These are phyloP conservation scores for Nicotiana tabacum DNA, from an alignment of 257 asterid genomes.

Conservation along the genomic window DNA sequence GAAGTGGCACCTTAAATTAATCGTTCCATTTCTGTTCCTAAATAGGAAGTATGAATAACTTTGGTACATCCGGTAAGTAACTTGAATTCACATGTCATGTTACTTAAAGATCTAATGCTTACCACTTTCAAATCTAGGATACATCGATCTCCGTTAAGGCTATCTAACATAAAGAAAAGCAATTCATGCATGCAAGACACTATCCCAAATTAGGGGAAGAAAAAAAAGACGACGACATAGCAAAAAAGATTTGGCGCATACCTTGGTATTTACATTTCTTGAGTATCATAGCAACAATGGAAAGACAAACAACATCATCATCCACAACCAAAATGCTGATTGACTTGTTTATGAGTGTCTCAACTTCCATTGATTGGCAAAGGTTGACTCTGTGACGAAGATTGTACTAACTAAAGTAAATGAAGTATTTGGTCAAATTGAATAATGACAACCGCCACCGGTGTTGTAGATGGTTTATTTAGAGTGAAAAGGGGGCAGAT, in stretches of 20 bases:
- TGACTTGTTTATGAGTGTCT: too few species aligned
- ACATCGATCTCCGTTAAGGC: too few species aligned
- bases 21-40: neutral
- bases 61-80: neutral
- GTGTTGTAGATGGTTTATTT: neutral
- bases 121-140: neutral
- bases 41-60: neutral
- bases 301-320: constrained; percentile 42
- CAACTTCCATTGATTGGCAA: neutral
- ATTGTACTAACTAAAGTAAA: neutral
- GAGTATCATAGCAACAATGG: constrained; percentile 50
- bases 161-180: neutral
- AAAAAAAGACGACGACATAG: neutral
- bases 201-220: neutral
- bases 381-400: neutral
- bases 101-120: neutral
- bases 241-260: neutral
- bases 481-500: neutral
- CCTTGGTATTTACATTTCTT: constrained; percentile 41
- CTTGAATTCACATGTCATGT: neutral
- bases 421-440: neutral
- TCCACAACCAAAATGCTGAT: constrained; percentile 49
- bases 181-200: neutral
- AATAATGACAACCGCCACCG: neutral
- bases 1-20: neutral